Percentiles rank a stretch among this genome's conserved stretches.
Evolutionary conservation across 257 asterid genomes (phyloP).

Genomic region (Jacaranda copaia): DNA sequence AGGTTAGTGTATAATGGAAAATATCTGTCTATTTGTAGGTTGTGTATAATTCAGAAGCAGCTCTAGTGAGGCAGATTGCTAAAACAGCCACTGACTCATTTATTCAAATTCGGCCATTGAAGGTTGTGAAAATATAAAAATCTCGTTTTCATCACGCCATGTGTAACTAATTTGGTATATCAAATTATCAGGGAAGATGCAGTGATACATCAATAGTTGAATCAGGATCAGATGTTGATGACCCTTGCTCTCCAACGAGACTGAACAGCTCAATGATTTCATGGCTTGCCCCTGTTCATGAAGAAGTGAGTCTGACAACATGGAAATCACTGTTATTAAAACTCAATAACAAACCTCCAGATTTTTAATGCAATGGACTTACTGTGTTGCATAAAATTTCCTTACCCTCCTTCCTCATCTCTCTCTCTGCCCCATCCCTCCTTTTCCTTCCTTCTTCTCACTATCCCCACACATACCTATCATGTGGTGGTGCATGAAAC

Average conservation of each 20-base stretch:
- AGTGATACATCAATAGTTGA: conserved; percentile 56
- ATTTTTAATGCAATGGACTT: not conserved
- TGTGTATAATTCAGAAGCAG: conserved; percentile 62
- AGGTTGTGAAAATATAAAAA: conserved; percentile 49
- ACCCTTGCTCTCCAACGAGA: conserved; percentile 58
- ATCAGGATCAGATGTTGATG: conserved; percentile 68
- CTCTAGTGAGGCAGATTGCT: conserved; percentile 52
- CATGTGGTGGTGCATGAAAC: conserved; percentile 19
- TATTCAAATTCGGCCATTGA: conserved; percentile 48
- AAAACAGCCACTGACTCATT: conserved; percentile 50
- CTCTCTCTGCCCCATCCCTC: not conserved
- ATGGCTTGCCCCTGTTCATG: conserved; percentile 58
- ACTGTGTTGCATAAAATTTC: not conserved
- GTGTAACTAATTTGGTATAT: conserved; percentile 32
- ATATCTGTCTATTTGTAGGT: conserved; percentile 46
- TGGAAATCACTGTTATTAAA: conserved; percentile 18
- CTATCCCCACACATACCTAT: conserved; percentile 13
- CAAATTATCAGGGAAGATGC: conserved; percentile 61
- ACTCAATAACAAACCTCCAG: not conserved
- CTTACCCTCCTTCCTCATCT: not conserved
- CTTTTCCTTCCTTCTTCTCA: not conserved
- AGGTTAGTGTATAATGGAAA: too few relatives aligned
- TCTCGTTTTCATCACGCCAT: conserved; percentile 6
- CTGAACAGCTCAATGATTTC: conserved; percentile 47
- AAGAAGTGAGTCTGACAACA: conserved; percentile 67